Evolutionary conservation across 2,329 filamentous ascomycete species (phyloP), one percentile per base, ranked within the genome.

Genomic region (Elsinoe perseae): DNA sequence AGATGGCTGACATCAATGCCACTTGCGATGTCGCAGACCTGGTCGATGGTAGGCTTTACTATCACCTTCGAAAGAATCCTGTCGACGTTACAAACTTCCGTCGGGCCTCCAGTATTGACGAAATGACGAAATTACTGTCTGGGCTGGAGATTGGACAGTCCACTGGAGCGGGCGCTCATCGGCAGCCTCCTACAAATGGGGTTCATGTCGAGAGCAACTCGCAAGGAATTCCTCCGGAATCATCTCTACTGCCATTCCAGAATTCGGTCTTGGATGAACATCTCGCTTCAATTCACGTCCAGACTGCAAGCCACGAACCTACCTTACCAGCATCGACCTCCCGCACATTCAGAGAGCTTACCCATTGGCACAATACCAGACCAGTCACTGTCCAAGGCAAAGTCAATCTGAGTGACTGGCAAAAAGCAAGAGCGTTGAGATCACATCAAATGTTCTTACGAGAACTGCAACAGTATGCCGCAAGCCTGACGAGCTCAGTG

Each of bases 381-480:
- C 72, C 75, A 0, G 61, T 82, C 2, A 75, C 79, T 23, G 63
- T 65, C 3, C 75, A 74, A 52, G 66, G 59, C 57, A 64, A 57
- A 10, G 53, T 65, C 62, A 40, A 60, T 55, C 32, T 64, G 60
- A 38, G 58, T 58, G 66, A 60, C 56, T 72, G 65, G 62, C 64
- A 71, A 61, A 70, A 67, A 50, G 69, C 66, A 54, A 72, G 65
- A 58, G 71, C 74, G 5, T 69, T 67, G 54, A 76, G 72, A 59
- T 72, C 72, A 54, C 82, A 85, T 43, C 85, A 89, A 62, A 75
- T 73, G 53, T 83, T 81, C 64, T 85, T 87, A 79, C 77, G 79
- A 1, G 83, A 87, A 58, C 86, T 86, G 69, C 76, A 77, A 25
- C 74, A 77, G 1, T 90, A 89, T 65, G 83, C 86, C 1, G 83